phyloP scores from a whole-genome alignment of 805 yeast species.

The Myxozyma melibiosi region DNA sequence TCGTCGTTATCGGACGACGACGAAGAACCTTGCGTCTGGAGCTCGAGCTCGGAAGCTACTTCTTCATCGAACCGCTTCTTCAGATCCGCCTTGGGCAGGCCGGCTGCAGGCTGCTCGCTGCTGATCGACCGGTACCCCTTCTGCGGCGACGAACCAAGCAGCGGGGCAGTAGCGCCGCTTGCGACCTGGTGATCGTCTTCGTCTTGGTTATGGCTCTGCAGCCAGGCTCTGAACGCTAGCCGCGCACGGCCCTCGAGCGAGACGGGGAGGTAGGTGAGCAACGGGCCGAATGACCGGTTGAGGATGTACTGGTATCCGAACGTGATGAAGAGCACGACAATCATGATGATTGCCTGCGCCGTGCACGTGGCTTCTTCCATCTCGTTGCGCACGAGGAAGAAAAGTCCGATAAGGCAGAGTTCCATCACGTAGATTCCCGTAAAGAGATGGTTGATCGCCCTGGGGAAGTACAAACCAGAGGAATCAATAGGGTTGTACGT shows the following conservation, averaged over 20 bases:
- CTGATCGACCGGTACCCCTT: not conserved
- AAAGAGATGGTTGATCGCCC: constrained; percentile 73
- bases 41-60: constrained; percentile 1
- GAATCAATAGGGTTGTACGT: constrained; percentile 43
- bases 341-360: constrained; percentile 57
- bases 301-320: constrained; percentile 59
- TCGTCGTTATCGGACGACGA: not conserved
- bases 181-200: not conserved
- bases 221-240: constrained; percentile 14
- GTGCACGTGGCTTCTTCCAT: constrained; percentile 49
- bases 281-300: constrained; percentile 46
- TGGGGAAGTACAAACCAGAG: constrained; percentile 68
- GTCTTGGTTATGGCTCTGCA: constrained; percentile 1
- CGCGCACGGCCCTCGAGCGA: constrained; percentile 26
- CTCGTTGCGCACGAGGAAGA: constrained; percentile 61
- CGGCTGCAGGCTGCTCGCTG: not conserved
- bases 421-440: constrained; percentile 83
- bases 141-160: not conserved
- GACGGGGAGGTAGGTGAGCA: constrained; percentile 47
- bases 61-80: constrained; percentile 1
- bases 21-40: constrained; percentile 3
- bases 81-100: not conserved
- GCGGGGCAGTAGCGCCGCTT: not conserved
- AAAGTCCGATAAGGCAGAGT: constrained; percentile 73
- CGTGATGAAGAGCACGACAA: constrained; percentile 55